Conservation (phyloP, 805 yeast genomes). For the Kazachstania bromeliacearum region DNA sequence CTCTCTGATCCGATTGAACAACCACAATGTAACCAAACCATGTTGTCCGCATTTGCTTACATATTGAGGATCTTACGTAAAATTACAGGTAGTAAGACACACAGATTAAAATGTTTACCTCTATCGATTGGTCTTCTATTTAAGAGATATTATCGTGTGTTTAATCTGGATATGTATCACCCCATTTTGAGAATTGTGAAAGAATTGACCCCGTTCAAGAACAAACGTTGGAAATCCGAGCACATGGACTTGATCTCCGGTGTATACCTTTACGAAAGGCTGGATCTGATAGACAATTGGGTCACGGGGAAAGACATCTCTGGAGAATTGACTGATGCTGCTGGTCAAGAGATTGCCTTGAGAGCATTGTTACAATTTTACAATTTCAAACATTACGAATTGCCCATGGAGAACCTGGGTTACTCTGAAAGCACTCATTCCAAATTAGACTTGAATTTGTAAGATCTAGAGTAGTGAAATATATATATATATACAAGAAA, state of each 20-base stretch:
- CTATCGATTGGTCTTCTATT: constrained; percentile 26
- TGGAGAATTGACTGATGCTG: constrained; percentile 64
- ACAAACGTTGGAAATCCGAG: constrained; percentile 85
- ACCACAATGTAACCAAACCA: not conserved
- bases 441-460: constrained; percentile 2
- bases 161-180: constrained; percentile 50
- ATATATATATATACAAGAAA: not conserved
- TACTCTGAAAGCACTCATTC: constrained; percentile 24
- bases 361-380: constrained; percentile 72
- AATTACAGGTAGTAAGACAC: constrained; percentile 58
- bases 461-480: not conserved
- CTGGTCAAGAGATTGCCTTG: constrained; percentile 77
- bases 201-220: constrained; percentile 79
- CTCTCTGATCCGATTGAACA: no score
- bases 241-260: constrained; percentile 91
- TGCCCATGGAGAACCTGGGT: constrained; percentile 47
- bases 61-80: constrained; percentile 44
- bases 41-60: constrained; percentile 18
- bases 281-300: constrained; percentile 79
- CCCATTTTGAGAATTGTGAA: constrained; percentile 70
- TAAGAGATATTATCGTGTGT: constrained; percentile 40
- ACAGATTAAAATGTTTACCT: constrained; percentile 39
- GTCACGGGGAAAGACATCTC: constrained; percentile 71
- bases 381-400: constrained; percentile 49
- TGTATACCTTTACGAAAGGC: constrained; percentile 65